phyloP scores from a whole-genome alignment of 108 stramenopile genomes.

The Fragilaria radians region DNA sequence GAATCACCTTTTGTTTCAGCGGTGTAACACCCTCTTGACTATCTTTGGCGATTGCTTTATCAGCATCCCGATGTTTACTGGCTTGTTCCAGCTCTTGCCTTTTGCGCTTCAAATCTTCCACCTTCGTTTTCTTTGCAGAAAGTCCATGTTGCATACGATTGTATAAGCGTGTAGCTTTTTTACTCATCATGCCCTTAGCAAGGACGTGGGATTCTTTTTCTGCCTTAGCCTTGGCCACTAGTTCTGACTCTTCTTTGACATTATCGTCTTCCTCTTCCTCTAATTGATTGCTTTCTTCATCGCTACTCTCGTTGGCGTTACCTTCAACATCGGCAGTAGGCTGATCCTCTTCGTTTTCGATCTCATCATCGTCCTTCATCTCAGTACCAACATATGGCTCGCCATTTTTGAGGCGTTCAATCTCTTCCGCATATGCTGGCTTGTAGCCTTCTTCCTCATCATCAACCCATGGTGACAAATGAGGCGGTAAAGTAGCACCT shows the following conservation, averaged over 20 bases:
- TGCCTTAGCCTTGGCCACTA: conserved; percentile 24
- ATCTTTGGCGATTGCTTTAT: conserved; percentile 23
- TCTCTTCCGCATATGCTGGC: conserved; percentile 94
- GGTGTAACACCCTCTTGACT: conserved; percentile 48
- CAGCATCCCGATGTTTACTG: conserved; percentile 10
- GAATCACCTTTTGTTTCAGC: conserved; percentile 69
- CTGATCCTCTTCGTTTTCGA: conserved; percentile 12
- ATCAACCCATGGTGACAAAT: conserved; percentile 98
- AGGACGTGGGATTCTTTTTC: conserved; percentile 83
- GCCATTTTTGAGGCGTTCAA: conserved; percentile 83
- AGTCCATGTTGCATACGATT: conserved; percentile 92
- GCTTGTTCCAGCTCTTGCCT: conserved; percentile 62
- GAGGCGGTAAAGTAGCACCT: conserved; percentile 90
- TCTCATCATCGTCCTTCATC: conserved; percentile 15
- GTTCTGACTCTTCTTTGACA: conserved; percentile 15
- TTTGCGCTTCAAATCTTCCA: conserved; percentile 66
- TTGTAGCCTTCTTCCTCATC: conserved; percentile 97
- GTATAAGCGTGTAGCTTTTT: conserved; percentile 88
- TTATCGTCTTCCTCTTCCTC: conserved; percentile 35
- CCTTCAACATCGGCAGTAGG: conserved; percentile 11
- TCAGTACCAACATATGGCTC: conserved; percentile 32
- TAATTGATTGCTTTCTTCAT: conserved; percentile 19
- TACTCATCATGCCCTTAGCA: conserved; percentile 90
- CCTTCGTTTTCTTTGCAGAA: conserved; percentile 68
- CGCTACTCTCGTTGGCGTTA: conserved; percentile 27